Base-by-base conservation (phyloP, 2,329 filamentous ascomycete species). In the Xylogone sp. region DNA sequence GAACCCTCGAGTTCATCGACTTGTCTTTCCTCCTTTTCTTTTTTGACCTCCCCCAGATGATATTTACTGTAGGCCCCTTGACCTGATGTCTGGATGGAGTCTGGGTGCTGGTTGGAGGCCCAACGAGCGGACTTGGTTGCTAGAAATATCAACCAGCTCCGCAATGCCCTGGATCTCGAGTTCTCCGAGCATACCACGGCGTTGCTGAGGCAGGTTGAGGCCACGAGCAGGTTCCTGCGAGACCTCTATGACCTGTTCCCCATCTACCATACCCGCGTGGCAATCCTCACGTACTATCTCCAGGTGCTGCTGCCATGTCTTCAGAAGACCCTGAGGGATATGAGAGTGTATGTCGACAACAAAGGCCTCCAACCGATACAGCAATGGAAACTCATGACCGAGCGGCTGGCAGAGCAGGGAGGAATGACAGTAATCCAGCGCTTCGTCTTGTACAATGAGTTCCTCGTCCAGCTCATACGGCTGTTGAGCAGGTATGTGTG, bases 331-430 rank as follows among this genome's bases (percentile, higher is more conserved):
- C 63, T 85, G 16, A 64, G 71, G 42, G 79, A 83, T 54, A 83
- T 85, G 56, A 73, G 66, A 42, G 55, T 53, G 8, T 74, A 74
- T 63, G 76, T 81, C 58, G 74, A 81, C 29, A 75, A 83, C 59
- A 73, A 69, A 31, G 70, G 69, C 3, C 56, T 75, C 42, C 68
- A 71, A 18, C 75, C 73, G 49, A 71, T 76, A 54, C 68, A 72
- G 31, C 73, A 80, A 49, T 85, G 82, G 82, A 72, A 75, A 42
- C 74, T 72, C 57, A 83, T 84, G 79, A 81, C 77, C 60, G 73
- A 82, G 62, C 66, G 69, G 4, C 74, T 84, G 73, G 73, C 71
- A 7, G 71, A 75, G 21, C 78, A 84, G 60, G 74, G 74, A 3
- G 74, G 70, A 0, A 71, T 80, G 27, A 69, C 70, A 5, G 66